Evolutionary conservation across 805 yeast genomes (phyloP), one percentile per base, ranked within the genome.

Genomic region (Ogataea chonburiensis): DNA sequence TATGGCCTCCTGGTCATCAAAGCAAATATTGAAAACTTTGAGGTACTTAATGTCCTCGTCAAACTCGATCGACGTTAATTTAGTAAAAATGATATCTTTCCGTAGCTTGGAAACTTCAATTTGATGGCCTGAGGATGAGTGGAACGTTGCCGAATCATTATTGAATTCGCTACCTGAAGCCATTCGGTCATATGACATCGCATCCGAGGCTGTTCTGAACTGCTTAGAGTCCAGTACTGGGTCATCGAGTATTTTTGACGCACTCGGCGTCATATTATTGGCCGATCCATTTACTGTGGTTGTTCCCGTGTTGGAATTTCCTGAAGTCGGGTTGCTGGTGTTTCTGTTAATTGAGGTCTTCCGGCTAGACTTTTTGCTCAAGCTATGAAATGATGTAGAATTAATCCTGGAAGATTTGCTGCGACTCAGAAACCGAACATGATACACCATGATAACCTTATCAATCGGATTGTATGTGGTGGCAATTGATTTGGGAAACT

Each of bases 21-120:
- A 74, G 4, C 53, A 48, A n/a, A 75, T 40, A 7, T 66, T 66
- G 31, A 60, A 55, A 1, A 69, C 53, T 29, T 66, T 65, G 18
- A 73, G 43, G 12, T 55, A 33, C 2, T 46, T 31, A 8, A 55
- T 42, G n/a, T 60, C 52, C 5, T 62, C 61, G 13, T 56, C 53
- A 9, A 60, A 34, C 54, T 63, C 24, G 67, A 59, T 51, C 0
- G 73, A 57, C 12, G 77, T 78, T 2, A 84, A 58, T 50, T 72
- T 75, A 0, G 88, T 77, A 42, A 86, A 61, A n/a, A 81, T 79
- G 50, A 81, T 70, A 55, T 86, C 95, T 47, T 82, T 85, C 24
- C 77, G 63, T 15, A 75, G 55, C 4, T 55, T 46, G 5, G 63
- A 54, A 5, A 58, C 44, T 22, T 68, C 77, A 5, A 44, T 13